Base-by-base conservation (phyloP, 2,329 filamentous ascomycete genomes). In the Penicillium brasilianum region DNA sequence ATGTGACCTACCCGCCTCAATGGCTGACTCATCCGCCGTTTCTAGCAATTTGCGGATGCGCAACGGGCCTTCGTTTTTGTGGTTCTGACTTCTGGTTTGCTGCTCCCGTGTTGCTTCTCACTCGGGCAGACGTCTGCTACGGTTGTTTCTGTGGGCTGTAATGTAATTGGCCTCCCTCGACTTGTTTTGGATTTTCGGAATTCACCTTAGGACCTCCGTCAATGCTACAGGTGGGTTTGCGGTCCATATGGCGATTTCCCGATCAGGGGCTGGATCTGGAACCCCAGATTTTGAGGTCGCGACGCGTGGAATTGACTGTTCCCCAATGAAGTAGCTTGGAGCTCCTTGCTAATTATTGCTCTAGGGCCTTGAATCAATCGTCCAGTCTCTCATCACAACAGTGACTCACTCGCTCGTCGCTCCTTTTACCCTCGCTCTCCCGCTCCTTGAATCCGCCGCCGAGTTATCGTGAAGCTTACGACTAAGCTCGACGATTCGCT, bases 251-350 rank as follows among this genome's bases (percentile, higher is more conserved):
- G 22, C 13, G 13, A 55, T 56, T 56, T 60, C 44, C 50, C 53
- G 54, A 66, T 65, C 64, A 68, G 66, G 66, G 66, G 66, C 55
- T 64, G 57, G 32, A 57, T 55, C 48, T 55, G 37, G 25, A 49
- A 51, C 57, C 57, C 60, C 56, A 37, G 52, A 50, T 61, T 62
- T 63, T 59, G 55, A 55, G 59, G 54, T 62, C 60, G 22, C 50
- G 49, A 63, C 65, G 62, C 57, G 61, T 62, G 61, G 39, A 60
- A 46, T 20, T 34, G 20, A 34, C 25, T 48, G 13, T 16, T 32
- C n/a, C 41, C 11, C 7, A 25, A 44, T 20, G 30, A 44, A 39
- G 9, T 22, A 37, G 46, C 7, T 34, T 34, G 44, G 36, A 49
- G 48, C 46, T 55, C 28, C 11, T 58, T 37, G 49, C 58, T 68